Percentiles rank a stretch among this genome's conserved stretches.
Conservation (phyloP, 1,284 basidiomycete species). For the Sanghuangporus weigelae region DNA sequence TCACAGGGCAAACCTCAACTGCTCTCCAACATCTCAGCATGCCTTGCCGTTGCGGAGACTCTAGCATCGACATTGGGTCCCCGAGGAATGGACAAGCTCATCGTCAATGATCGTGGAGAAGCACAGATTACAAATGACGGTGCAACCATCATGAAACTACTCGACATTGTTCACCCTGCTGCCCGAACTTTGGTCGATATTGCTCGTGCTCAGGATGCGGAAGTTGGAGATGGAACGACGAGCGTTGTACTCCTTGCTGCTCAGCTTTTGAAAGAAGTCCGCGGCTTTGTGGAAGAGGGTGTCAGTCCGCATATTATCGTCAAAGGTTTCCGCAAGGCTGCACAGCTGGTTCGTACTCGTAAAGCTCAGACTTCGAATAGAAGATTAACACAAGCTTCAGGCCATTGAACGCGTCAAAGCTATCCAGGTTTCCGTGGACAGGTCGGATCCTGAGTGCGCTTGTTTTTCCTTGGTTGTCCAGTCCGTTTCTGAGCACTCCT, state of each 20-base stretch:
- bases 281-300: conserved; percentile 92
- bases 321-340: conserved; percentile 91
- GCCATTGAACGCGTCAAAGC: conserved; percentile 85
- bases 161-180: conserved; percentile 97
- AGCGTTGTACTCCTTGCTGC: conserved; percentile 92
- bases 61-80: conserved; percentile 96
- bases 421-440: conserved; percentile 89
- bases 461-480: neutral
- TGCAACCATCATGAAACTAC: conserved; percentile 93
- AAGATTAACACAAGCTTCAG: conserved; percentile 35
- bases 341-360: conserved; percentile 64
- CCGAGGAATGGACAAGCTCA: conserved; percentile 98
- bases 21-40: conserved; percentile 94
- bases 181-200: conserved; percentile 97
- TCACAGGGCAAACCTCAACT: conserved; percentile 95
- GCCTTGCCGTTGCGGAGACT: conserved; percentile 85
- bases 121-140: conserved; percentile 99
- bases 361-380: neutral
- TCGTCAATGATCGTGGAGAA: conserved; percentile 86
- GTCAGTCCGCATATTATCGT: conserved; percentile 97
- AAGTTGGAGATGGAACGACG: conserved; percentile 98
- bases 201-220: conserved; percentile 96
- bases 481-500: neutral
- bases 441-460: conserved; percentile 81
- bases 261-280: conserved; percentile 91